Percentiles rank a stretch among this genome's conserved stretches.
Conservation (phyloP, 2,329 filamentous ascomycete species). For the Paradendryphiella salina region DNA sequence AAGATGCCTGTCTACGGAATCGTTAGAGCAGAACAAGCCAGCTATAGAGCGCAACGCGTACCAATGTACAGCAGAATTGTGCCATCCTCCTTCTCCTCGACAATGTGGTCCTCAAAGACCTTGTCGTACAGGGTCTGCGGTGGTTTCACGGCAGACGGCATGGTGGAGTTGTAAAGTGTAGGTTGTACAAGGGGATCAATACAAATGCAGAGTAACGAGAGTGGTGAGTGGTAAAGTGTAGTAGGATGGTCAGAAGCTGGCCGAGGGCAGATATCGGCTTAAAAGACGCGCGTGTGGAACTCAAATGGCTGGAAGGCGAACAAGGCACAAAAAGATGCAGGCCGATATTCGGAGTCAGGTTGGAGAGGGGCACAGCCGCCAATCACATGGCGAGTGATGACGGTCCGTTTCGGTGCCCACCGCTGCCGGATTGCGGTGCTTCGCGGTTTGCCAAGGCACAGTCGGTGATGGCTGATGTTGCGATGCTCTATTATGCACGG, state of each 20-base stretch:
- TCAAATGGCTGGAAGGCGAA: slow-evolving; percentile 33
- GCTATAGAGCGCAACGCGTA: slow-evolving; percentile 50
- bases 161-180: slow-evolving; percentile 51
- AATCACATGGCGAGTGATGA: slow-evolving; percentile 34
- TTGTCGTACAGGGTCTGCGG: slow-evolving; percentile 96
- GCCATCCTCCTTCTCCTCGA: slow-evolving; percentile 93
- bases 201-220: background rate
- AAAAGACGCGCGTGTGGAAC: slow-evolving; percentile 32
- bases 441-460: background rate
- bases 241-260: slow-evolving; percentile 7
- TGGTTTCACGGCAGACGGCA: slow-evolving; percentile 73
- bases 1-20: slow-evolving; percentile 76
- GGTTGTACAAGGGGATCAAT: slow-evolving; percentile 25
- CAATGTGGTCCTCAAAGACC: slow-evolving; percentile 91
- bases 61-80: slow-evolving; percentile 92
- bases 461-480: slow-evolving; percentile 3
- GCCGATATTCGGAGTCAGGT: slow-evolving; percentile 39
- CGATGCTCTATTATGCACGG: slow-evolving; percentile 3
- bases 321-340: slow-evolving; percentile 29
- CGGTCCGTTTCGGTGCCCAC: slow-evolving; percentile 19
- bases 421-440: slow-evolving; percentile 11
- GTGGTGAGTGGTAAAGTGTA: background rate
- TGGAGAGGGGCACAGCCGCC: slow-evolving; percentile 24
- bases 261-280: slow-evolving; percentile 20
- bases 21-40: slow-evolving; percentile 26